Evolutionary conservation across 2,329 filamentous ascomycete species (phyloP), one percentile per base, ranked within the genome.

Genomic region (Xylariaceae sp.): DNA sequence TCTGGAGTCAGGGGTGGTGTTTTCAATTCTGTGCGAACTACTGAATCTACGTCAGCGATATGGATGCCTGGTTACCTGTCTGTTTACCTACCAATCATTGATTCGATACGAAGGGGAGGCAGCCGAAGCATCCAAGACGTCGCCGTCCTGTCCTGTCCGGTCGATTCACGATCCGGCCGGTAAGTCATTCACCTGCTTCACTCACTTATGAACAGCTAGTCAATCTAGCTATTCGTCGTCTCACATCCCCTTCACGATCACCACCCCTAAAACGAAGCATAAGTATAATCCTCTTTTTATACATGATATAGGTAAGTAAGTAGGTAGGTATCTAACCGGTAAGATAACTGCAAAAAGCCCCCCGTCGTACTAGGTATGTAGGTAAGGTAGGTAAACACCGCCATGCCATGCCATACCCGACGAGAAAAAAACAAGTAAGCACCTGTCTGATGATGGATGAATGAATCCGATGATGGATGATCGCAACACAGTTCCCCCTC

Each of bases 241-340:
- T 48, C n/a, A 18, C 23, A 18, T 3, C 11, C n/a, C 11, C 17
- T 18, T 18, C 17, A 18, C 17, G 17, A 18, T 18, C 2, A 18
- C 17, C 17, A 2, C 17, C 17, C 17, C 17, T 18, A 18, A 18
- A 18, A 18, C 17, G 17, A 18, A 18, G 17, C 17, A n/a, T 1
- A 45, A 45, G 13, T n/a, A n/a, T 45, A 2, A 6, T 15, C 7
- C 39, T 15, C 18, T 52, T 53, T 30, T 41, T 54, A 54, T 51
- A 51, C 34, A 54, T n/a, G 50, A 51, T 30, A 30, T 30, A 30
- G 23, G 23, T 30, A 30, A 30, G 23, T 30, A 30, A 30, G 23
- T 30, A 30, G 5, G 23, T 17, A 58, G 45, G 52, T 56, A 60
- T 54, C 58, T 62, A 55, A 52, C 44, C 48, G 34, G 23, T 41